These are phyloP conservation scores for Musa beccarii DNA, from an alignment of 176 grass and related monocot species.

Conservation along the genomic window DNA sequence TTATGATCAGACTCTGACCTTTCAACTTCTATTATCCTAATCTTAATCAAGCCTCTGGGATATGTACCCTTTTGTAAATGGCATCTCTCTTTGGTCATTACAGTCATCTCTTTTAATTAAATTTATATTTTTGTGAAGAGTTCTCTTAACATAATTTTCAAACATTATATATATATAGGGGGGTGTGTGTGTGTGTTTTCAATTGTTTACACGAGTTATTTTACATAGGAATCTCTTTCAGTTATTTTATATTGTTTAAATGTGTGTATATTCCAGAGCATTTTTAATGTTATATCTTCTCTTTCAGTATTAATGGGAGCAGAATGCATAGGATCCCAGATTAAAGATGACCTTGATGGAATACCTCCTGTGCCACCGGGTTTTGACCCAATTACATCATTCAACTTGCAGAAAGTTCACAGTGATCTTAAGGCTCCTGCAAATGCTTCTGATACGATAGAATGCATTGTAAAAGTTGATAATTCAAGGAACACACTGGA, in stretches of 20 bases:
- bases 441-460: neutral
- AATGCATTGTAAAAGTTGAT: constrained; percentile 24
- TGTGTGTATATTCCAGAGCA: neutral
- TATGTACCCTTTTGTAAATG: too few relatives aligned
- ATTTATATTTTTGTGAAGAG: too few relatives aligned
- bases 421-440: neutral
- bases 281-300: neutral
- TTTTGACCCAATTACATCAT: constrained; percentile 31
- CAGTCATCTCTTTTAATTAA: too few relatives aligned
- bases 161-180: too few relatives aligned
- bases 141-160: too few relatives aligned
- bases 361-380: constrained; percentile 31
- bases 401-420: constrained; percentile 23
- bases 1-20: too few relatives aligned
- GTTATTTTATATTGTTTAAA: too few relatives aligned
- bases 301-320: constrained; percentile 14
- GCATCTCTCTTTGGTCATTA: too few relatives aligned
- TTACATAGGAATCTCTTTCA: too few relatives aligned
- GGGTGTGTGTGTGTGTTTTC: too few relatives aligned
- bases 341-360: constrained; percentile 19
- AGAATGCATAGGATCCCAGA: constrained; percentile 8
- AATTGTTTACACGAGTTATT: neutral
- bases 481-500: constrained; percentile 20
- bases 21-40: too few relatives aligned
- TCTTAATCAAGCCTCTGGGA: too few relatives aligned